These are phyloP conservation scores for Vitis rupestris DNA, from an alignment of 164 flowering plant species.

Conservation along the genomic window DNA sequence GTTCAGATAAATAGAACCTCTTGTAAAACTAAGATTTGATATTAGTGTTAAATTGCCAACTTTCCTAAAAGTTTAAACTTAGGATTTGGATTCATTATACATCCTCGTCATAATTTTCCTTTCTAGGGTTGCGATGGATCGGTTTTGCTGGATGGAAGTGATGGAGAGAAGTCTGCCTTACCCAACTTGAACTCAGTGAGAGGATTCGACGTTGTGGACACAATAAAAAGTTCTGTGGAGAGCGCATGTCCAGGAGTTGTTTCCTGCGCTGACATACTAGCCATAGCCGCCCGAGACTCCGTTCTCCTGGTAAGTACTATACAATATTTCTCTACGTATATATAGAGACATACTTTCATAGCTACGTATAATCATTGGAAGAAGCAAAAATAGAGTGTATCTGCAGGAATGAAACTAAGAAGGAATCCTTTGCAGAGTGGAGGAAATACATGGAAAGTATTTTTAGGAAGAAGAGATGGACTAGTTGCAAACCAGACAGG, in stretches of 20 bases:
- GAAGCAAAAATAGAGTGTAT: too few species aligned
- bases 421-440: slow-evolving; percentile 52
- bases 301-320: slow-evolving; percentile 47
- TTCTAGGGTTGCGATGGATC: slow-evolving; percentile 85
- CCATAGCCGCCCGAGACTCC: slow-evolving; percentile 71
- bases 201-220: slow-evolving; percentile 74
- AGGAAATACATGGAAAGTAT: slow-evolving; percentile 70
- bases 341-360: background rate
- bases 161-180: slow-evolving; percentile 56
- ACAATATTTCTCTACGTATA: background rate
- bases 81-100: too few species aligned
- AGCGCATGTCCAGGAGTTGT: slow-evolving; percentile 63
- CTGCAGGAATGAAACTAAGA: too few species aligned
- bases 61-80: too few species aligned
- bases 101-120: too few species aligned
- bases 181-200: slow-evolving; percentile 67
- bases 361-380: background rate
- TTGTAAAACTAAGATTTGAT: too few species aligned
- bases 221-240: slow-evolving; percentile 69
- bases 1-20: too few species aligned
- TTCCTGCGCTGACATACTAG: slow-evolving; percentile 85
- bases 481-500: slow-evolving; percentile 51
- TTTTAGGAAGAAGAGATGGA: slow-evolving; percentile 77
- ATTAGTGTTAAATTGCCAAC: background rate
- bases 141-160: slow-evolving; percentile 60